Evolutionary conservation across 83 land plant genomes (phyloP), one percentile per base, ranked within the genome.

Genomic region (Diphasiastrum complanatum): DNA sequence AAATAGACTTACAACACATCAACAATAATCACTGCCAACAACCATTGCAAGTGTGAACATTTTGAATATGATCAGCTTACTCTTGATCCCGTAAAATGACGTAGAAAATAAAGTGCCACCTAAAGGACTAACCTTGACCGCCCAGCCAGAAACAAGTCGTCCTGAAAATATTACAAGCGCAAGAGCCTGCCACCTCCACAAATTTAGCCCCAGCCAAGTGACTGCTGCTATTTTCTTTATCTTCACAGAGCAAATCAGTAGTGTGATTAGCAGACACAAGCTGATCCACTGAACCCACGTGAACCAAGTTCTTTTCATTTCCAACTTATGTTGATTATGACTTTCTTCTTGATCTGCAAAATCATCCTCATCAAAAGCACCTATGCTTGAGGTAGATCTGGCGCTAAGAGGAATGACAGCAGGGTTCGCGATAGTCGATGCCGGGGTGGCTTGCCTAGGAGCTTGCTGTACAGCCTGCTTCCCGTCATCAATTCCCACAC

Each of bases 311-410:
- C 16, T 48, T 22, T 38, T 51, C 61, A 38, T 65, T 67, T 68
- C 58, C 48, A 45, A 23, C 35, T 26, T 49, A n/a, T n/a, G n/a
- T n/a, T n/a, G n/a, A n/a, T n/a, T n/a, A n/a, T n/a, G n/a, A n/a
- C n/a, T n/a, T n/a, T 48, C 26, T 62, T 51, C 41, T 67, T 68
- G 36, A 61, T 46, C 29, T 40, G 54, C 14, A 74, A 74, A 28
- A 74, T 62, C 1, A 53, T 74, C 77, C 41, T 74, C 73, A 33
- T 68, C 77, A 66, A 74, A 61, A 19, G 73, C 66, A 67, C 68
- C n/a, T n/a, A n/a, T n/a, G n/a, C n/a, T n/a, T n/a, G n/a, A n/a
- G n/a, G n/a, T n/a, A n/a, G n/a, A n/a, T n/a, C n/a, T n/a, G n/a
- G n/a, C n/a, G n/a, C n/a, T n/a, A n/a, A n/a, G n/a, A n/a, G n/a